Evolutionary conservation across 73 alveolate genomes (phyloP), one percentile per base, ranked within the genome.

Genomic region (Tetrahymena thermophila): DNA sequence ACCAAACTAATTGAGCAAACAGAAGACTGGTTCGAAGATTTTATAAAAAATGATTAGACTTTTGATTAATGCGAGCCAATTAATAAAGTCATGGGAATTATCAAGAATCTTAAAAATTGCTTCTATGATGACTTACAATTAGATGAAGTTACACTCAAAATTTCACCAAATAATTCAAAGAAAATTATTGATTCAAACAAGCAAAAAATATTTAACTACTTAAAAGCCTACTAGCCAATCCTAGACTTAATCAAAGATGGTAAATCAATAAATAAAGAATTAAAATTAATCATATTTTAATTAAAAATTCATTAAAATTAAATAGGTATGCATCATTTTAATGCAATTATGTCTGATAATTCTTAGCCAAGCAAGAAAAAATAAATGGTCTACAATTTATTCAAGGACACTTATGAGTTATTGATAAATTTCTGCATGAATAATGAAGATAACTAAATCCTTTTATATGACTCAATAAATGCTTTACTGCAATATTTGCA

Each of bases 11-110:
- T 95, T 35, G 97, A 95, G 25, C 55, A 93, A 37, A 85, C 97
- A 14, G 97, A 95, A 85, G 97, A 85, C 9, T 95, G 97, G 97
- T 50, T 95, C 35, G 94, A 94, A 35, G 97, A 95, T 17, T 95
- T 89, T 17, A 95, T 85, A 35, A 95, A 95, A 50, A 43, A 89
- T 93, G 55, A 56, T 10, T 85, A 95, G 15, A 28, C 84, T 14
- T 93, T 38, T 35, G 97, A 95, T 19, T 85, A 85, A 93, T 94
- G 93, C 55, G 96, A 94, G 25, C 93, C 96, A 16, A 57, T 23
- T 6, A 71, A 71, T 31, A 71, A 71, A 71, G 89, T 71, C 31
- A 71, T 95, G 31, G 95, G 44, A 89, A 95, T 95, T 14, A 95
- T 95, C 19, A 94, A 95, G 84, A 95, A 95, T 50, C 94, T 95